Conservation (phyloP, 768 basidiomycete genomes). For the Pleurotus salmoneostramineus region DNA sequence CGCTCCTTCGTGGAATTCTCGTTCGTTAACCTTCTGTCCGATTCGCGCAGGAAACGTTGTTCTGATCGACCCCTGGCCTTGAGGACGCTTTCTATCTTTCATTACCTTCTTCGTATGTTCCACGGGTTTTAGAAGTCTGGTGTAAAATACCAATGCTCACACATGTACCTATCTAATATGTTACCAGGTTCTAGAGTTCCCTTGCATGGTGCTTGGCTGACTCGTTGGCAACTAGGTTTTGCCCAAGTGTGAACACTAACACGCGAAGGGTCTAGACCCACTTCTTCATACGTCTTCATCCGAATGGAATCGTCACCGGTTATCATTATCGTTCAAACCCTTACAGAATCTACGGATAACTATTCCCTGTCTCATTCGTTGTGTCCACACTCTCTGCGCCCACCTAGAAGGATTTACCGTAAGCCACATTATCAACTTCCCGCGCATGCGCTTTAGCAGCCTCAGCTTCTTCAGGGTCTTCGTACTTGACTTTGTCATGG, state of each 20-base stretch:
- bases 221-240: background rate
- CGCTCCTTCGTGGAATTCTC: slow-evolving; percentile 1
- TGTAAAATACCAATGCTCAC: background rate
- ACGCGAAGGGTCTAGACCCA: too few species aligned
- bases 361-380: too few species aligned
- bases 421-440: slow-evolving; percentile 9
- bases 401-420: background rate
- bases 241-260: too few species aligned
- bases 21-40: slow-evolving; percentile 12
- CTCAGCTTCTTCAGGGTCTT: slow-evolving; percentile 5
- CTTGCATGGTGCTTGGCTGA: slow-evolving; percentile 24
- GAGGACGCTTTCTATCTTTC: slow-evolving; percentile 6
- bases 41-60: slow-evolving; percentile 65
- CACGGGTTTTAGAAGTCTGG: slow-evolving; percentile 9
- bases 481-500: slow-evolving; percentile 18
- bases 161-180: slow-evolving; percentile 12
- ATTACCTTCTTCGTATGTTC: slow-evolving; percentile 4
- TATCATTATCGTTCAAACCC: too few species aligned
- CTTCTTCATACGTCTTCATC: too few species aligned
- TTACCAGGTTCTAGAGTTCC: slow-evolving; percentile 42
- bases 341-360: too few species aligned
- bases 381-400: too few species aligned
- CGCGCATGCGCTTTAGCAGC: slow-evolving; percentile 10
- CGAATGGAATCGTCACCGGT: too few species aligned
- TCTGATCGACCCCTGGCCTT: slow-evolving; percentile 34